Evolutionary conservation across 345 rosid genomes (phyloP).

Genomic region (Moricandia arvensis): DNA sequence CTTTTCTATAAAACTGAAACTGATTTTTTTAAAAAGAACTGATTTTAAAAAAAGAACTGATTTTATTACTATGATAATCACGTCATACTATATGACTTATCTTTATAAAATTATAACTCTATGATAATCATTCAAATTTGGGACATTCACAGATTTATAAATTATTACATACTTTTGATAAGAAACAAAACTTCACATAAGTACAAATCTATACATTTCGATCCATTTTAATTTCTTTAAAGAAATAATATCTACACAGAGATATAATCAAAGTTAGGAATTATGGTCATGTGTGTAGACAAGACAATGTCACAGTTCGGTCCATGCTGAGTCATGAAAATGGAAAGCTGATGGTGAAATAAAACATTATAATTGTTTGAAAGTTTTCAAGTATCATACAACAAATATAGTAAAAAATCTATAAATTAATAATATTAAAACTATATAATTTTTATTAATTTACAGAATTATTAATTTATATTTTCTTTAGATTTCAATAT

Average conservation of each 20-base stretch:
- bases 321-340: constrained; percentile 34
- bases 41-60: too few relatives aligned
- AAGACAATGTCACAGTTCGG: constrained; percentile 35
- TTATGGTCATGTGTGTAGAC: constrained; percentile 36
- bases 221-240: constrained; percentile 13
- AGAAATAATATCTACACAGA: neutral
- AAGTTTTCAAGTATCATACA: neutral
- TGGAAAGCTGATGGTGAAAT: neutral
- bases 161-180: neutral
- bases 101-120: neutral
- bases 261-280: neutral
- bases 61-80: too few relatives aligned
- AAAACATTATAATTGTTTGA: constrained; percentile 28
- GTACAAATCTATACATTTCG: neutral
- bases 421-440: too few relatives aligned
- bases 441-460: too few relatives aligned
- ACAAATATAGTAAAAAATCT: neutral
- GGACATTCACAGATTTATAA: constrained; percentile 5
- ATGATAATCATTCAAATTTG: neutral
- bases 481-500: too few relatives aligned
- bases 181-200: constrained; percentile 3
- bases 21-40: neutral
- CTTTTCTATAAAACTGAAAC: neutral
- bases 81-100: too few relatives aligned
- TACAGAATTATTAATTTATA: too few relatives aligned